These are phyloP conservation scores for Medicago arabica DNA, from an alignment of 306 rosid species.

Conservation along the genomic window DNA sequence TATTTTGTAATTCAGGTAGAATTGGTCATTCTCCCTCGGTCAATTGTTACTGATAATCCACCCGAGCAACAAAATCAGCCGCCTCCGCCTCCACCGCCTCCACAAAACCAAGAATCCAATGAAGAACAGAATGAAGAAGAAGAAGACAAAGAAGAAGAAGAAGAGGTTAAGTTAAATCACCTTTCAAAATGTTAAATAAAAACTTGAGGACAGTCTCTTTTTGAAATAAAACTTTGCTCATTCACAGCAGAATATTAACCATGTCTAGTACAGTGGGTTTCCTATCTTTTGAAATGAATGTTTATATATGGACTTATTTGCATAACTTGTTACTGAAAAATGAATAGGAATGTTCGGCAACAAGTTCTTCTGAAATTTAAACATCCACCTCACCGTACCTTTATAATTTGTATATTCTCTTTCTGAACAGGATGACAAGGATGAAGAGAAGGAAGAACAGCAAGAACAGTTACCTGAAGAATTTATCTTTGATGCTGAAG, in stretches of 20 bases:
- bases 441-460: slow-evolving; percentile 82
- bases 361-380: slow-evolving; percentile 28
- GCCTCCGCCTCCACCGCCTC: slow-evolving; percentile 98
- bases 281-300: slow-evolving; percentile 31
- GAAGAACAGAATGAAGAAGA: slow-evolving; percentile 90
- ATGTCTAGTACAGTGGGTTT: slow-evolving; percentile 32
- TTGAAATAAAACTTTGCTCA: slow-evolving; percentile 9
- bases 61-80: slow-evolving; percentile 94
- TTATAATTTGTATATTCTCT: slow-evolving; percentile 30
- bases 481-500: slow-evolving; percentile 94
- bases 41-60: slow-evolving; percentile 75
- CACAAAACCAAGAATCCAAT: slow-evolving; percentile 88
- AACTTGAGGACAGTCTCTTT: slow-evolving; percentile 12
- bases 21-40: slow-evolving; percentile 92
- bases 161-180: slow-evolving; percentile 62
- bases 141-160: slow-evolving; percentile 77
- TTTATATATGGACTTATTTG: slow-evolving; percentile 40
- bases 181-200: slow-evolving; percentile 32
- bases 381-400: slow-evolving; percentile 19
- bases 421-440: slow-evolving; percentile 72
- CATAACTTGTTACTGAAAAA: slow-evolving; percentile 16
- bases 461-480: slow-evolving; percentile 93
- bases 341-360: neutral
- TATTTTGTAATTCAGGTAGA: slow-evolving; percentile 72
- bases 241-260: slow-evolving; percentile 32